A percentile compares a stretch with the other conserved stretches of the same genome.
These are phyloP conservation scores for Aphanomyces invadans DNA, from an alignment of 352 stramenopile species.

Conservation along the genomic window DNA sequence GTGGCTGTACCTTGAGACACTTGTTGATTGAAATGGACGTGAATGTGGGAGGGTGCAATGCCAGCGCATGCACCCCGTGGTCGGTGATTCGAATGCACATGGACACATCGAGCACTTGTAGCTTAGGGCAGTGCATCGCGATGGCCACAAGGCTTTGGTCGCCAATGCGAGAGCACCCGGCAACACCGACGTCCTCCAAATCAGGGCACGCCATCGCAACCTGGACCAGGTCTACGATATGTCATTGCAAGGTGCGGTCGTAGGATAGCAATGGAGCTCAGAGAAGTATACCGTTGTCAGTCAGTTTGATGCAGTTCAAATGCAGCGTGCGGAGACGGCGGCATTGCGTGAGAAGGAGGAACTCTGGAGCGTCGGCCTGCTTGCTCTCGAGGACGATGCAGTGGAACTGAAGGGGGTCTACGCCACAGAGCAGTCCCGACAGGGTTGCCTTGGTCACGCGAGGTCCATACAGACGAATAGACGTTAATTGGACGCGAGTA, in stretches of 20 bases:
- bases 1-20: constrained; percentile 44
- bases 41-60: constrained; percentile 35
- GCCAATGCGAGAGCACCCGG: constrained; percentile 61
- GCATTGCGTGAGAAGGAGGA: constrained; percentile 39
- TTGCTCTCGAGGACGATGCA: constrained; percentile 66
- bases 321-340: constrained; percentile 32
- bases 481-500: neutral
- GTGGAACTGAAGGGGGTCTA: constrained; percentile 33
- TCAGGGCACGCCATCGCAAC: constrained; percentile 37
- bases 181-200: constrained; percentile 53
- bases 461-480: constrained; percentile 43
- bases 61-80: constrained; percentile 45
- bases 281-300: constrained; percentile 26
- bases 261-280: neutral
- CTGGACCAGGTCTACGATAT: no score
- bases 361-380: constrained; percentile 42
- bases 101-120: constrained; percentile 61
- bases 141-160: constrained; percentile 73
- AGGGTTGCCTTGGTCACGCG: constrained; percentile 43
- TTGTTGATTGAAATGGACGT: constrained; percentile 40
- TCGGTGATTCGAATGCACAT: constrained; percentile 79
- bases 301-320: constrained; percentile 74
- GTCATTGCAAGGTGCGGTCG: no score
- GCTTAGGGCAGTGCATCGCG: constrained; percentile 34
- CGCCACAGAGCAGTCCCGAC: constrained; percentile 34